Percentiles rank a stretch among this genome's conserved stretches.
Conservation (phyloP, 345 rosid genomes). For the Carallia brachiata region DNA sequence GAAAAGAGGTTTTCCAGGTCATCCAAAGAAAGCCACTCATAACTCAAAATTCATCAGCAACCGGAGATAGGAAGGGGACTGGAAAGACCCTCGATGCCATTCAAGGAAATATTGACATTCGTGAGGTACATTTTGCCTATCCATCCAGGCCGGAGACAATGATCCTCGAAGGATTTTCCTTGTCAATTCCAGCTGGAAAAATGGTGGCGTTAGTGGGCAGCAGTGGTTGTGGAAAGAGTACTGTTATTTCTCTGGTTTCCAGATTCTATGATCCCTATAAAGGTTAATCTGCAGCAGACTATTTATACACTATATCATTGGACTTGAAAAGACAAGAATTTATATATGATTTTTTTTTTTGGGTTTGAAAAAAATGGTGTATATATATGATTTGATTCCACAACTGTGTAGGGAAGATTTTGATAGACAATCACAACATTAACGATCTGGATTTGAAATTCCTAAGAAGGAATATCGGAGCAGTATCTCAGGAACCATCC, state of each 20-base stretch:
- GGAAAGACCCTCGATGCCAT: conserved; percentile 27
- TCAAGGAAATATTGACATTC: conserved; percentile 47
- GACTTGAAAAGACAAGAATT: neutral
- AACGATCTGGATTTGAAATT: conserved; percentile 50
- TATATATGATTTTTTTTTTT: neutral
- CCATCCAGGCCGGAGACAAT: conserved; percentile 50
- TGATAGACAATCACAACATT: conserved; percentile 49
- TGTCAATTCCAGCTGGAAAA: conserved; percentile 59
- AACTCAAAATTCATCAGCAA: conserved; percentile 18
- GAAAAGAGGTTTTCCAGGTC: conserved; percentile 49
- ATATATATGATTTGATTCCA: neutral
- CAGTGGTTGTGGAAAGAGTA: conserved; percentile 70
- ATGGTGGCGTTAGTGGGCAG: conserved; percentile 56
- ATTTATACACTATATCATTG: too few relatives aligned
- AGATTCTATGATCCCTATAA: conserved; percentile 60
- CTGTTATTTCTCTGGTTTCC: conserved; percentile 50
- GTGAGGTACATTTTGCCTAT: conserved; percentile 44
- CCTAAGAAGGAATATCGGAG: conserved; percentile 49
- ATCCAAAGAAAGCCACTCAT: conserved; percentile 45
- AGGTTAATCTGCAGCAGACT: conserved; percentile 26
- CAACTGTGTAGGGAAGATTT: conserved; percentile 39
- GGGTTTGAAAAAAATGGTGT: too few relatives aligned
- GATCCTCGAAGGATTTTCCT: conserved; percentile 51
- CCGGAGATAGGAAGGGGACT: too few relatives aligned
- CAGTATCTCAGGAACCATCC: conserved; percentile 61